A percentile compares a stretch with the other conserved stretches of the same genome.
phyloP scores from a whole-genome alignment of 495 filamentous ascomycete genomes.

The Usnea hakonensis region DNA sequence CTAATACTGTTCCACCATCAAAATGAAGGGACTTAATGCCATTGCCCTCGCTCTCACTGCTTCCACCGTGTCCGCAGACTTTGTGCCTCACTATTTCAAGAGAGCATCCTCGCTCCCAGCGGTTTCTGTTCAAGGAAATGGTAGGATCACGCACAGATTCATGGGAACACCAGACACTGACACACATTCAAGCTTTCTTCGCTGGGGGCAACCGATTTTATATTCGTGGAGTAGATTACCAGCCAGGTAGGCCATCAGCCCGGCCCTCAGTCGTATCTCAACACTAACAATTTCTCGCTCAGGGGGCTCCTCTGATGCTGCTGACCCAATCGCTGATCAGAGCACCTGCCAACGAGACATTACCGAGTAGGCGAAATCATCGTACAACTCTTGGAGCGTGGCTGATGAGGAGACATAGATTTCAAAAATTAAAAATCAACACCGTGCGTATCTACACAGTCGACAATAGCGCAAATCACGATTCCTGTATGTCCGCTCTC shows the following conservation, averaged over 20 bases:
- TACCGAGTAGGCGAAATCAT: constrained; percentile 33
- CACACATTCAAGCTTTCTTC: constrained; percentile 63
- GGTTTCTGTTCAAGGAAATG: constrained; percentile 42
- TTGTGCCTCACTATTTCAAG: constrained; percentile 17
- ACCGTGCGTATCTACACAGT: constrained; percentile 89
- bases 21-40: constrained; percentile 21
- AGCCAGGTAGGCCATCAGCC: constrained; percentile 43
- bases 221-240: constrained; percentile 90
- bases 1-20: constrained; percentile 11
- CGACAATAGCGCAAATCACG: constrained; percentile 78
- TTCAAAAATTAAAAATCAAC: constrained; percentile 82
- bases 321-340: constrained; percentile 71
- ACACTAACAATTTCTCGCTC: not conserved
- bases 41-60: constrained; percentile 20
- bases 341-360: constrained; percentile 75
- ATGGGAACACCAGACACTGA: constrained; percentile 20
- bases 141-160: constrained; percentile 20
- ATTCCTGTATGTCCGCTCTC: constrained; percentile 74
- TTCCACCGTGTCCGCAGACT: constrained; percentile 18
- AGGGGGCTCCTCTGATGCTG: constrained; percentile 70
- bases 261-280: not conserved
- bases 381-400: too few species aligned
- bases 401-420: constrained; percentile 28
- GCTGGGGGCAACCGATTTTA: constrained; percentile 78
- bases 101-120: constrained; percentile 27